These are phyloP conservation scores for Chaetomium olivaceum DNA, from an alignment of 2,329 filamentous ascomycete genomes.

Conservation along the genomic window DNA sequence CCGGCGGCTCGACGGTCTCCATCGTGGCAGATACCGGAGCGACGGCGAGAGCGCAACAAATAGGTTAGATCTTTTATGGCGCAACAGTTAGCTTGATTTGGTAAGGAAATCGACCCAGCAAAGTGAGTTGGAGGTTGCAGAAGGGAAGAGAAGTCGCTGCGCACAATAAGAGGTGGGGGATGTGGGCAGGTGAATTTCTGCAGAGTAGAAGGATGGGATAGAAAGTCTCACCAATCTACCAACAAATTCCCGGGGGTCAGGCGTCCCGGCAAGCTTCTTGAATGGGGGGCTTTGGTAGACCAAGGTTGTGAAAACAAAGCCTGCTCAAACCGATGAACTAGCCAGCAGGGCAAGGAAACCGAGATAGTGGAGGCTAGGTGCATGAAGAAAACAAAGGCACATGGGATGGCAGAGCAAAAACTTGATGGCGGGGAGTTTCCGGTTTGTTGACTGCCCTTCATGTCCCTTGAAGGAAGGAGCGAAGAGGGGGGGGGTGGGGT, in stretches of 20 bases:
- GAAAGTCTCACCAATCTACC: neutral
- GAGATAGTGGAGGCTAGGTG: neutral
- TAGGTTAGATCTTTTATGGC: neutral
- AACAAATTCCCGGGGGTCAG: neutral
- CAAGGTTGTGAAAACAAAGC: neutral
- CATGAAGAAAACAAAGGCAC: neutral
- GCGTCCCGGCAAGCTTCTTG: neutral
- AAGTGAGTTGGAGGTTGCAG: neutral
- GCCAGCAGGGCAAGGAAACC: neutral
- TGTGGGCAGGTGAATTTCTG: neutral
- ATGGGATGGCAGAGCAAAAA: neutral
- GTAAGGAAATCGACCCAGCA: neutral
- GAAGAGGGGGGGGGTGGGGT: neutral
- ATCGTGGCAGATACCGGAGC: conserved; percentile 9
- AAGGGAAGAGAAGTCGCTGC: neutral
- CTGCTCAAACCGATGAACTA: neutral
- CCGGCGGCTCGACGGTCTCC: neutral
- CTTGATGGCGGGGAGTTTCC: too few relatives aligned
- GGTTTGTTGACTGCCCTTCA: neutral
- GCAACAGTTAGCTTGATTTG: neutral
- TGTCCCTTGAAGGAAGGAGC: neutral
- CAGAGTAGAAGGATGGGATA: neutral
- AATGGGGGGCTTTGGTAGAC: neutral
- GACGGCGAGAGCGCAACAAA: neutral
- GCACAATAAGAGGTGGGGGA: neutral